Evolutionary conservation across 768 basidiomycete genomes (phyloP), one percentile per base, ranked within the genome.

Genomic region (Lactarius akahatsu): DNA sequence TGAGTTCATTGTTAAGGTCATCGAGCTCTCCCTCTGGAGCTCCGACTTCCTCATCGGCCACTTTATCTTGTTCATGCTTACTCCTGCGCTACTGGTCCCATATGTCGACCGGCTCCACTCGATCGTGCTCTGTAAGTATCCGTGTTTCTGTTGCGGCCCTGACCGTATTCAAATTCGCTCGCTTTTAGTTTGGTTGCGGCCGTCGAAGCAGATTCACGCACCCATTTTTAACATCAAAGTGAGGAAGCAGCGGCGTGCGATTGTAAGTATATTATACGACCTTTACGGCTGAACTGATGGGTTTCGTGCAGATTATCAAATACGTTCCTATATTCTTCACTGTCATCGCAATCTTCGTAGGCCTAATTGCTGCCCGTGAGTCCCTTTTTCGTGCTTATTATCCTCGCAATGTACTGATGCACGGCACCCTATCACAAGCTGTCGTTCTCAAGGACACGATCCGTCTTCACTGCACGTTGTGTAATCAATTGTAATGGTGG

Each of bases 1-100:
- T 75, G 97, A 98, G 82, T 97, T 91, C 74, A 85, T 98, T 64
- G 96, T 98, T 79, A 99, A 98, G 83, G 92, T 96, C 65, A 93
- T 98, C 70, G 96, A 98, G 78, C 92, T 98, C 89, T 92, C 92
- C 30, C 80, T 98, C 18, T 98, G 96, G 91, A 90, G 89, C 57
- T 96, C 94, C 8, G 97, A 98, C 79, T 97, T 98, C 81, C 78
- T 98, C 50, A 81, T 94, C 58, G 90, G 82, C 5, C 92, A 94
- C 73, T 78, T 98, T 64, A 83, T 98, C 13, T 79, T 98, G 70
- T 85, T 97, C 76, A 86, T 97, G 72, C 79, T 98, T 77, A 92
- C 94, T 8, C 87, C 88, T 18, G 91, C 93, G 0, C 81, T 90
- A 66, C 75, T 96, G 71, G 87, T 98, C 61, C 97, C 97, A 0